Evolutionary conservation across 495 filamentous ascomycete species (phyloP), one percentile per base, ranked within the genome.

Genomic region (Neurospora hispaniola): DNA sequence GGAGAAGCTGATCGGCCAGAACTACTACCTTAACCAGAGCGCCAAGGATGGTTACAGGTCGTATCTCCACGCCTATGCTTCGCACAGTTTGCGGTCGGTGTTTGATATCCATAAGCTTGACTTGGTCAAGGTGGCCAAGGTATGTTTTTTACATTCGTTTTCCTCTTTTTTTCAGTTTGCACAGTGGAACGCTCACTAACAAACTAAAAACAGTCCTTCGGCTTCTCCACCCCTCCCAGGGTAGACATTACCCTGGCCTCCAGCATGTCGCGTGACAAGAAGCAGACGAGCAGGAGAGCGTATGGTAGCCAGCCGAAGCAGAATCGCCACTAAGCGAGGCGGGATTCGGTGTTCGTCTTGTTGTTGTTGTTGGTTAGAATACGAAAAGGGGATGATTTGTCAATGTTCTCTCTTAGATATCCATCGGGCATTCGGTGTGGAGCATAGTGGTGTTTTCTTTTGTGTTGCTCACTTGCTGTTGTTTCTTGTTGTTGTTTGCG

Each of bases 21-120:
- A 99, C 81, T 99, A 98, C 85, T 98, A 97, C 79, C 85, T 99
- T 39, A 95, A 98, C 83, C 94, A 97, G 87, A 87, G 85, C 71
- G 88, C 88, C 38, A 90, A 90, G 80, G 88, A 90, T 70, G 88
- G 88, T 5, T 90, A 89, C 75, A 88, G 91, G 41, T 92, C 92
- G 14, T 99, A 99, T 79, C 88, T 99, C 16, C 92, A 97, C 76
- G 96, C 96, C 0, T 99, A 99, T 74, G 94, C 95, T 20, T 94
- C 91, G 39, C 96, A 99, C 81, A 92, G 89, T 72, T 87, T 98
- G 69, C 89, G 95, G 42, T 92, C 92, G 14, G 92, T 97, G 42
- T 99, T 97, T 78, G 94, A 99, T 79, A 89, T 99, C 39, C 85
- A 98, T 79, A 96, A 96, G 81, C 87, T 99, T 10, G 96, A 99